Evolutionary conservation across 129 eudicot species (phyloP).

Genomic region (Tagetes erecta): DNA sequence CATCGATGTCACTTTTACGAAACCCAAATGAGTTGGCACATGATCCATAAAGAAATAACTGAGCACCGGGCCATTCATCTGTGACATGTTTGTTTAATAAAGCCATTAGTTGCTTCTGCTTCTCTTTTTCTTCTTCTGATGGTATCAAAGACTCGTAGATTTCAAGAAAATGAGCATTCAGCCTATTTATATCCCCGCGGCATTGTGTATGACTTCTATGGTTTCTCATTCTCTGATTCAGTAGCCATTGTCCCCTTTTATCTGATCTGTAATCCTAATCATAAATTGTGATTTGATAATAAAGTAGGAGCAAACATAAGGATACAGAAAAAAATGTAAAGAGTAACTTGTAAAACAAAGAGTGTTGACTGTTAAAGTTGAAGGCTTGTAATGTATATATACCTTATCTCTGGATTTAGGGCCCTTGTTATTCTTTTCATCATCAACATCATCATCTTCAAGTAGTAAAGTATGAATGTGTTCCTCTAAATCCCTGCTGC

Average conservation of each 20-base stretch:
- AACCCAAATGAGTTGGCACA: constrained; percentile 94
- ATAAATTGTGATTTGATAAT: constrained; percentile 18
- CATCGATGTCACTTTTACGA: constrained; percentile 90
- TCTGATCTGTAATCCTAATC: constrained; percentile 84
- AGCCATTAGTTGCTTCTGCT: constrained; percentile 70
- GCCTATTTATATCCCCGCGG: constrained; percentile 59
- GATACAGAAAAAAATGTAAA: neutral
- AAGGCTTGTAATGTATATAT: neutral
- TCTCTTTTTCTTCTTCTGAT: constrained; percentile 78
- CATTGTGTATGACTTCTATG: constrained; percentile 54
- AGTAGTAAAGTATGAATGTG: constrained; percentile 50
- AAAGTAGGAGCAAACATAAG: neutral
- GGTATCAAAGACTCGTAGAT: constrained; percentile 80
- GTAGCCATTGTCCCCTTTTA: constrained; percentile 72
- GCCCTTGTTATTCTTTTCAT: constrained; percentile 44
- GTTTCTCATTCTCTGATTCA: constrained; percentile 68
- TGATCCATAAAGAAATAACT: constrained; percentile 81
- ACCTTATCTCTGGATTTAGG: constrained; percentile 79
- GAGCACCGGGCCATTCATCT: constrained; percentile 90
- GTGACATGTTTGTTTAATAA: constrained; percentile 68
- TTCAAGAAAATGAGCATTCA: constrained; percentile 54
- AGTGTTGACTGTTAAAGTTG: neutral
- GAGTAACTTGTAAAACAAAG: too few relatives aligned
- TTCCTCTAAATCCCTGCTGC: constrained; percentile 42
- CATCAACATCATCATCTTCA: constrained; percentile 59